Evolutionary conservation across 2,329 filamentous ascomycete species (phyloP).

Genomic region (Parastagonospora avenae): DNA sequence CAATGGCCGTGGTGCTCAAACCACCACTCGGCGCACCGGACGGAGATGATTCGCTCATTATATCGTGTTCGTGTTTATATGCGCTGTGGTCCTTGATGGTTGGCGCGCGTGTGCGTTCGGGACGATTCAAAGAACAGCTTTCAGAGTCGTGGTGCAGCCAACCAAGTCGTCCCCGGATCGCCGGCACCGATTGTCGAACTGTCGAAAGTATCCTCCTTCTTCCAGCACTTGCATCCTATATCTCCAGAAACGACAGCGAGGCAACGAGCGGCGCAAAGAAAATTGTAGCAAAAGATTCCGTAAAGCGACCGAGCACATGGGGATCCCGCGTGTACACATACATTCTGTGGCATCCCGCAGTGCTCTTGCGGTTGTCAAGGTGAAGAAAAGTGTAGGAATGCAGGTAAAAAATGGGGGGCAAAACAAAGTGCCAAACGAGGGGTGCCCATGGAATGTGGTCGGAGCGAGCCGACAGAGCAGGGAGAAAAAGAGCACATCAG

Average conservation of each 20-base stretch:
- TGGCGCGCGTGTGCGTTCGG: not conserved
- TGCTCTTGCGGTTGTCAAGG: conserved; percentile 43
- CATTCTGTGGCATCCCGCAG: conserved; percentile 32
- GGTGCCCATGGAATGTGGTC: conserved; percentile 32
- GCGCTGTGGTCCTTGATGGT: not conserved
- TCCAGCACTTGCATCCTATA: conserved; percentile 3
- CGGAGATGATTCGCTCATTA: conserved; percentile 5
- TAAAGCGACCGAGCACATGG: conserved; percentile 15
- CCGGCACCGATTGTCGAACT: not conserved
- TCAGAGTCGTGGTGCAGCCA: not conserved
- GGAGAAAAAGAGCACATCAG: not conserved
- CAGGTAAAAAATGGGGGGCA: conserved; percentile 33
- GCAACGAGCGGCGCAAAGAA: conserved; percentile 25
- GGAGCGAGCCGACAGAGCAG: conserved; percentile 1
- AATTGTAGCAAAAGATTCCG: conserved; percentile 18
- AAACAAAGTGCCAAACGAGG: conserved; percentile 34
- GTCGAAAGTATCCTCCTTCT: conserved; percentile 21
- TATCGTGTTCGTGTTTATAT: conserved; percentile 3
- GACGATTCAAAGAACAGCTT: not conserved
- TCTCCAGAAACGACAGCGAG: conserved; percentile 2
- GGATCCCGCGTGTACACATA: conserved; percentile 33
- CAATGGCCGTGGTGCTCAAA: conserved; percentile 30
- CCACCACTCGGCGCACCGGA: conserved; percentile 7
- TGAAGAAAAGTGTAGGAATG: conserved; percentile 42
- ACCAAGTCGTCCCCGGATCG: not conserved